These are phyloP conservation scores for Ambrosia artemisiifolia DNA, from an alignment of 129 eudicot species.

Conservation along the genomic window DNA sequence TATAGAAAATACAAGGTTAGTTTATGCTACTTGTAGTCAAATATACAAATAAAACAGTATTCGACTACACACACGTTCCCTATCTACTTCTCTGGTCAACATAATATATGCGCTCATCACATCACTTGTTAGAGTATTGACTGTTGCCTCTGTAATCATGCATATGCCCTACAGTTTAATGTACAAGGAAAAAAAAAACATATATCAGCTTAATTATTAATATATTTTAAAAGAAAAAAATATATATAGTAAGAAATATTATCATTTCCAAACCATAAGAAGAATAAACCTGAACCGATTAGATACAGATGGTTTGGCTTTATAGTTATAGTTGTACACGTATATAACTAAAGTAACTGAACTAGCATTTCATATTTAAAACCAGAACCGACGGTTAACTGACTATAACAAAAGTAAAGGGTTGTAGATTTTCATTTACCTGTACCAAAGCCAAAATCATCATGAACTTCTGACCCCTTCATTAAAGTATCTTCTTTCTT, in stretches of 20 bases:
- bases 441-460: not conserved
- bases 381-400: no score
- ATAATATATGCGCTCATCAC: not conserved
- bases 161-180: not conserved
- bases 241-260: no score
- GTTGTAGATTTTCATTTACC: constrained; percentile 8
- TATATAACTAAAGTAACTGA: no score
- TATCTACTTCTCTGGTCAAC: not conserved
- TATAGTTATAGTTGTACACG: no score
- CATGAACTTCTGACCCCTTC: not conserved
- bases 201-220: not conserved
- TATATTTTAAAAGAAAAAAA: no score
- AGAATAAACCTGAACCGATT: no score
- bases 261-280: no score
- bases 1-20: no score
- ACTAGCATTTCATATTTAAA: no score
- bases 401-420: no score
- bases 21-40: not conserved
- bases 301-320: no score
- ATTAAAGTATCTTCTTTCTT: not conserved
- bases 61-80: not conserved
- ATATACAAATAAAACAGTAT: not conserved
- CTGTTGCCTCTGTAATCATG: not conserved
- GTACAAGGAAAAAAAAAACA: no score
- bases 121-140: not conserved